Evolutionary conservation across 2,329 filamentous ascomycete species (phyloP), one percentile per base, ranked within the genome.

Genomic region (Penicillium sp.): DNA sequence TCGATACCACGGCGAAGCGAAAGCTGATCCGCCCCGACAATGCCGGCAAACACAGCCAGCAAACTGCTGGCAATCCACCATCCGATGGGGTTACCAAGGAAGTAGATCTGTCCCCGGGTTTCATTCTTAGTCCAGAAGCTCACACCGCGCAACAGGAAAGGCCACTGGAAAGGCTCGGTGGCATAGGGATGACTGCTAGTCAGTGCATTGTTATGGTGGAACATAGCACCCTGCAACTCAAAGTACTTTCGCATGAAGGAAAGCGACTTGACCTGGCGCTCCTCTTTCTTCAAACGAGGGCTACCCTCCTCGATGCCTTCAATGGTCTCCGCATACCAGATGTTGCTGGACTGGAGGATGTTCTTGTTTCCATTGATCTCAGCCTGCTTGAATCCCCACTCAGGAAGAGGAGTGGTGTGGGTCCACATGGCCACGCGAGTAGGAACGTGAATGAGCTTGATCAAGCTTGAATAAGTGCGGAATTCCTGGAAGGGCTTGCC

Each of bases 331-430:
- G 93, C 89, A 66, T 90, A 88, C 95, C 95, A 99, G 60, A 96
- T 83, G 73, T 99, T 99, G 73, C 91, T 96, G 72, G 89, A 88
- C 61, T 93, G 90, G 27, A 87, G 82, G 53, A 96, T 80, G 73
- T 96, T 96, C 85, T 99, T 99, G 83, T 99, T 99, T 58, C 95
- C 95, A 75, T 99, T 99, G 81, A 99, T 97, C 75, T 99, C 95
- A 70, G 96, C 93, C 76, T 99, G 95, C 75, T 96, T 95, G 80
- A 90, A 93, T 26, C 84, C 95, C 95, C 95, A 99, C 4, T 99
- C 95, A 5, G 95, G 95, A n/a, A 99, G 85, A 49, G 95, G 91
- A 58, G 87, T 95, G 35, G 90, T 90, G 75, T 98, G 93, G 27
- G 95, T 99, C 95, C 95, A 99, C 93, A 99, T 96, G 63, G 95